phyloP scores from a whole-genome alignment of 257 asterid species.

The Nicotiana tabacum region DNA sequence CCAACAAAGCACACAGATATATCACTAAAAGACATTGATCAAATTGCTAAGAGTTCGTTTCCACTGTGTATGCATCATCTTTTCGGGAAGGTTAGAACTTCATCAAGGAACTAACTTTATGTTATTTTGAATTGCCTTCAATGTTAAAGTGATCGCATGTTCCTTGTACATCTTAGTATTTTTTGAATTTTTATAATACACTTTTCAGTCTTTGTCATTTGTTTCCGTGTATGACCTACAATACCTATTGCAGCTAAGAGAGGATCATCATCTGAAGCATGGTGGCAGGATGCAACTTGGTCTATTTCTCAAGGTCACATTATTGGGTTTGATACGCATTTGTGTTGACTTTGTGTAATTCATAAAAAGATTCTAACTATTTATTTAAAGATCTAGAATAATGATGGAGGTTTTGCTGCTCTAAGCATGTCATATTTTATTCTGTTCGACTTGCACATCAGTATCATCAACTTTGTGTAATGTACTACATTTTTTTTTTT shows the following conservation, averaged over 20 bases:
- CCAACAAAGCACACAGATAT: slow-evolving; percentile 59
- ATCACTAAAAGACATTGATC: slow-evolving; percentile 84
- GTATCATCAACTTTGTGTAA: background rate
- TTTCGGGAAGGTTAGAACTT: slow-evolving; percentile 66
- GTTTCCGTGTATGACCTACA: background rate
- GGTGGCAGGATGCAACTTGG: slow-evolving; percentile 97
- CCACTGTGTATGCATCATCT: slow-evolving; percentile 99
- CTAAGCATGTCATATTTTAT: background rate
- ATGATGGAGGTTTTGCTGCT: background rate
- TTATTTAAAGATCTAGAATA: background rate
- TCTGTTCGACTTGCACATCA: background rate
- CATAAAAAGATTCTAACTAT: background rate
- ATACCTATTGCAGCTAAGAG: slow-evolving; percentile 58
- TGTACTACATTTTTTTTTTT: background rate
- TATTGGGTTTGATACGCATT: background rate
- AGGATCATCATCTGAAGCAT: slow-evolving; percentile 98
- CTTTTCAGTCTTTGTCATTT: too few species aligned
- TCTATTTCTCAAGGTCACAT: slow-evolving; percentile 80
- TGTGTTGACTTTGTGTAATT: background rate
- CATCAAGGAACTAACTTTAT: background rate
- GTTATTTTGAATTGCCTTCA: too few species aligned
- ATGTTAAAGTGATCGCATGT: background rate
- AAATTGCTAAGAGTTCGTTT: slow-evolving; percentile 78
- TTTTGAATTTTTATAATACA: background rate
- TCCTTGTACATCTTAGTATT: background rate